phyloP scores from a whole-genome alignment of 1,284 basidiomycete species.

The Rhodofomes roseus region DNA sequence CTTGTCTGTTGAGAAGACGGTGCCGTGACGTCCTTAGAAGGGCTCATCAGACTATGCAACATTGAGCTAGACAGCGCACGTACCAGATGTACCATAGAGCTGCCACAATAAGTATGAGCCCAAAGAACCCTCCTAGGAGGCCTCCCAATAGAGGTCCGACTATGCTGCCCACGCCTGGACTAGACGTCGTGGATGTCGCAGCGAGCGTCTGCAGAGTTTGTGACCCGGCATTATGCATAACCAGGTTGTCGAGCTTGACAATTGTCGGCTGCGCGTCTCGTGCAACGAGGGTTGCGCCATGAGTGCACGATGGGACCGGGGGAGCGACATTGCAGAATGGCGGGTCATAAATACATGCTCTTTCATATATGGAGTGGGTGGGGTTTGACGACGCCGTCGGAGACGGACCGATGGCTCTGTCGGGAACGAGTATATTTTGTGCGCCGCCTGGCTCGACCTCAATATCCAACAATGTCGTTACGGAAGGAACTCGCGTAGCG shows the following conservation, averaged over 20 bases:
- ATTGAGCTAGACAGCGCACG: background rate
- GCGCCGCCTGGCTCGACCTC: background rate
- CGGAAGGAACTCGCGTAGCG: background rate
- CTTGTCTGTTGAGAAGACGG: constrained; percentile 7
- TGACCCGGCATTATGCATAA: background rate
- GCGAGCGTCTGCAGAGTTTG: background rate
- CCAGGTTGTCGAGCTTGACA: background rate
- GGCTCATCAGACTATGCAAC: background rate
- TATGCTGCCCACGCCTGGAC: constrained; percentile 1
- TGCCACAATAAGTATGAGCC: constrained; percentile 20
- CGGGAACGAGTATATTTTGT: background rate
- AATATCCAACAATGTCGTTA: background rate
- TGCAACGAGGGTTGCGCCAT: background rate
- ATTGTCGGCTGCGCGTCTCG: background rate
- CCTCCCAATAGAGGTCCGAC: constrained; percentile 26
- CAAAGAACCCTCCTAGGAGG: constrained; percentile 27
- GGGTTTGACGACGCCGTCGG: background rate
- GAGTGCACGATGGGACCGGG: background rate
- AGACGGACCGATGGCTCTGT: background rate
- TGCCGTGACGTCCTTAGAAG: constrained; percentile 10
- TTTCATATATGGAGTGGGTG: background rate
- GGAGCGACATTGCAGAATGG: background rate
- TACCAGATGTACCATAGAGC: constrained; percentile 25
- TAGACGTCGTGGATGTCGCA: background rate
- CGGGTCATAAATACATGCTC: background rate